Evolutionary conservation across 2,329 filamentous ascomycete species (phyloP).

Genomic region (Colletotrichum noveboracense): DNA sequence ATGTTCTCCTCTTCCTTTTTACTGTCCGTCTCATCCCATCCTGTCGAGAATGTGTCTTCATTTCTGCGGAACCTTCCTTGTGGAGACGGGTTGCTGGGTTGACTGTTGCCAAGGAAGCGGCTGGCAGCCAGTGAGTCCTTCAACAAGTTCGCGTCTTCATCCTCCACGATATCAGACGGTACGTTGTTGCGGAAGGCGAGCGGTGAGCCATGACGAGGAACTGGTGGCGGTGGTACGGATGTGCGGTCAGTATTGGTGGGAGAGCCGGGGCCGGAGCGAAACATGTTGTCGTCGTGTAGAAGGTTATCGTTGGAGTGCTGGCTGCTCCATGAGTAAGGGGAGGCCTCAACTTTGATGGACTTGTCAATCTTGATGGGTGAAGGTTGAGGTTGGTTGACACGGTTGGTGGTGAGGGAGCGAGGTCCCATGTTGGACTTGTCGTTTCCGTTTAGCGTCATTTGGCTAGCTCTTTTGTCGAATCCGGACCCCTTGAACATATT

Average conservation of each 20-base stretch:
- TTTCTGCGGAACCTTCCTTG: slow-evolving; percentile 40
- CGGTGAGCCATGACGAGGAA: slow-evolving; percentile 42
- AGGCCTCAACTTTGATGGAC: slow-evolving; percentile 45
- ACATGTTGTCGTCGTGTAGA: slow-evolving; percentile 47
- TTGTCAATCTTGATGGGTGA: slow-evolving; percentile 54
- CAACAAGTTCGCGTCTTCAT: slow-evolving; percentile 59
- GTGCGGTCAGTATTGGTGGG: slow-evolving; percentile 38
- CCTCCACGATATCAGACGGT: slow-evolving; percentile 47
- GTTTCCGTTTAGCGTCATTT: slow-evolving; percentile 49
- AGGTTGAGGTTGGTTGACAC: slow-evolving; percentile 47
- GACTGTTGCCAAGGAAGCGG: slow-evolving; percentile 41
- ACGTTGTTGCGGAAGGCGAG: slow-evolving; percentile 33
- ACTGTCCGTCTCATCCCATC: slow-evolving; percentile 25
- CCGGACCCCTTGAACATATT: slow-evolving; percentile 53
- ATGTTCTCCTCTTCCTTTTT: slow-evolving; percentile 55
- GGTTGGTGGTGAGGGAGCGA: slow-evolving; percentile 52
- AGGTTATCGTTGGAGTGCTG: slow-evolving; percentile 56
- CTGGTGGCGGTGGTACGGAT: slow-evolving; percentile 37
- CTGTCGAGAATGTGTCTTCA: slow-evolving; percentile 43
- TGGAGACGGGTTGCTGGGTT: slow-evolving; percentile 20
- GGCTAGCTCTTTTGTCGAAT: slow-evolving; percentile 61
- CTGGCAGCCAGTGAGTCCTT: slow-evolving; percentile 58
- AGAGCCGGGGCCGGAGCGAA: slow-evolving; percentile 38
- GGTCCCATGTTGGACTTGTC: slow-evolving; percentile 32
- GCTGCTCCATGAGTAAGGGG: slow-evolving; percentile 57